phyloP scores from a whole-genome alignment of 2,329 filamentous ascomycete genomes.

The Apiospora rasikravindrae region DNA sequence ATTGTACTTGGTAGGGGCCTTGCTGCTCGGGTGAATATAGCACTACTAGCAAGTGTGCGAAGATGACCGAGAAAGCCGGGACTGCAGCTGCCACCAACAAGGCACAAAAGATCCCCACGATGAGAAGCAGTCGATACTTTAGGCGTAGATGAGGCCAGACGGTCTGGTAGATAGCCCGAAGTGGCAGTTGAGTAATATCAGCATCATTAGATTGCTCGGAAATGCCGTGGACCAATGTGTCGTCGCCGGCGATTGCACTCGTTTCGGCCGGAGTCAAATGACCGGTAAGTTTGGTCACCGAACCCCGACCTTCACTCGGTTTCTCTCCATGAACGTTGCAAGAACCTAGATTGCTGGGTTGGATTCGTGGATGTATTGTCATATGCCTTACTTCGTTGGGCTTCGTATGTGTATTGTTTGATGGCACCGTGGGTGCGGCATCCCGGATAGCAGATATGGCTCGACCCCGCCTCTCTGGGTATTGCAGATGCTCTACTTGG shows the following conservation, averaged over 20 bases:
- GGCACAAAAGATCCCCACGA: slow-evolving; percentile 66
- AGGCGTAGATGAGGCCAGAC: slow-evolving; percentile 70
- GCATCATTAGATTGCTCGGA: background rate
- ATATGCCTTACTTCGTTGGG: background rate
- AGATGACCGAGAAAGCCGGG: slow-evolving; percentile 76
- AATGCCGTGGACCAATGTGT: background rate
- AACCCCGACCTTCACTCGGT: too few species aligned
- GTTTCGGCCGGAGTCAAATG: background rate
- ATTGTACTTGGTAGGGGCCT: slow-evolving; percentile 59
- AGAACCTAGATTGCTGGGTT: background rate
- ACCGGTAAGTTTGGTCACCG: background rate
- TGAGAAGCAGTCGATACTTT: slow-evolving; percentile 57
- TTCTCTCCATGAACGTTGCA: background rate
- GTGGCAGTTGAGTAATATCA: slow-evolving; percentile 29
- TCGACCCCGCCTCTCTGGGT: background rate
- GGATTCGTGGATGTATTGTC: background rate
- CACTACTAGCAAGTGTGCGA: slow-evolving; percentile 73
- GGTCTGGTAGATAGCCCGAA: slow-evolving; percentile 67
- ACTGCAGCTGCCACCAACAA: slow-evolving; percentile 69
- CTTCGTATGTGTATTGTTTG: background rate
- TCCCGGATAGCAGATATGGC: background rate
- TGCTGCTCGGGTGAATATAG: slow-evolving; percentile 65
- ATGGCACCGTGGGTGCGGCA: background rate
- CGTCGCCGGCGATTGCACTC: background rate
- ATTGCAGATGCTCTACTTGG: background rate